These are phyloP conservation scores for Lasiosphaeria hispida DNA, from an alignment of 495 filamentous ascomycete species.

Conservation along the genomic window DNA sequence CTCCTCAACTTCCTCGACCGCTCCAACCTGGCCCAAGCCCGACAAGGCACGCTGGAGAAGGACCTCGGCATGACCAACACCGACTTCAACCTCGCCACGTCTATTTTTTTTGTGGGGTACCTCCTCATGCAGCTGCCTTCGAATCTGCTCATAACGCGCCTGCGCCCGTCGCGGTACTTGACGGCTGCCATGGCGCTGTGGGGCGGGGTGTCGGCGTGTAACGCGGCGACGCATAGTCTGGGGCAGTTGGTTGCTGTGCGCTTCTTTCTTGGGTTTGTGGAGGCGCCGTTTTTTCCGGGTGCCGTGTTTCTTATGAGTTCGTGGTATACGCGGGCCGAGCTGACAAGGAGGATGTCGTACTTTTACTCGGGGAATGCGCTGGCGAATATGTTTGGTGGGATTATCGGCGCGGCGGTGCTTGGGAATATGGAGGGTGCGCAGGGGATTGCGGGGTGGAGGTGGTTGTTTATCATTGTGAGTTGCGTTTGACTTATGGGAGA, in stretches of 20 bases:
- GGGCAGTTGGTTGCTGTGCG: conserved; percentile 55
- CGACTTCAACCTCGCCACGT: conserved; percentile 55
- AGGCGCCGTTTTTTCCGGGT: conserved; percentile 53
- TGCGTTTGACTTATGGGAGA: no score
- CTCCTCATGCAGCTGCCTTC: conserved; percentile 56
- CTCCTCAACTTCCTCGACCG: conserved; percentile 48
- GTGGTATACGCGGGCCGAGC: conserved; percentile 51
- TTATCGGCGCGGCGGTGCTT: conserved; percentile 54
- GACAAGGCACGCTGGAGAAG: conserved; percentile 43
- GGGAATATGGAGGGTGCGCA: conserved; percentile 37
- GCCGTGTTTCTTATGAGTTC: conserved; percentile 50
- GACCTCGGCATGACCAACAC: conserved; percentile 47
- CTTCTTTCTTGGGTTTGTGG: conserved; percentile 63
- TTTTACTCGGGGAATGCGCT: conserved; percentile 58
- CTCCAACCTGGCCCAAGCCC: conserved; percentile 42
- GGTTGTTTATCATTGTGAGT: conserved; percentile 30
- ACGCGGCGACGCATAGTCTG: conserved; percentile 54
- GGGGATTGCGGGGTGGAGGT: conserved; percentile 42
- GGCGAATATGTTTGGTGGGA: conserved; percentile 57
- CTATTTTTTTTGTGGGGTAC: conserved; percentile 58
- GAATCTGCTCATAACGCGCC: conserved; percentile 51
- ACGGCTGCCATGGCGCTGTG: conserved; percentile 57
- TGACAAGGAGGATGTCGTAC: conserved; percentile 52
- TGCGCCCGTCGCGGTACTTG: conserved; percentile 53
- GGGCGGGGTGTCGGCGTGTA: conserved; percentile 59